Base-by-base conservation (phyloP, 768 basidiomycete species). In the Mycena belliarum region DNA sequence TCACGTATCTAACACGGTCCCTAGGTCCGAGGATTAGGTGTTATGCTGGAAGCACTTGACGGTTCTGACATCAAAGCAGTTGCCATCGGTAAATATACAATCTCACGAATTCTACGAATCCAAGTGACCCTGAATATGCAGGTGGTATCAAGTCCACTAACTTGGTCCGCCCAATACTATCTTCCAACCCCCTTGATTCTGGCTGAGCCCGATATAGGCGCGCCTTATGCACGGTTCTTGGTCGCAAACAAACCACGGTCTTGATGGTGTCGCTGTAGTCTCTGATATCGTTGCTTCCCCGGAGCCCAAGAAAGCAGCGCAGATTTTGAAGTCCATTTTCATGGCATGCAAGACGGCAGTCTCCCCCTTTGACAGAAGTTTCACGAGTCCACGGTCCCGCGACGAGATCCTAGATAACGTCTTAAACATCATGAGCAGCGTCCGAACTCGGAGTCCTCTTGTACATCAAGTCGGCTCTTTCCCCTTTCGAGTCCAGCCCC, bases 181-280 rank as follows among this genome's bases (percentile, higher is more conserved):
- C 20, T 55, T 51, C 83, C 89, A 47, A 87, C 88, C 4, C 69
- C 14, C 6, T 46, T 25, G 33, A 8, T n/a, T 38, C 18, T 15
- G 33, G 33, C 33, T 15, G 12, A 15, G 33, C 33, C 14, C 20
- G 9, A 33, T 35, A 20, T 26, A 63, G 61, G 51, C 51, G n/a
- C 53, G 55, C n/a, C 45, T 63, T 16, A 42, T 97, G 8, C 84
- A 93, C 62, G 90, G 89, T 9, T 79, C 83, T 2, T 81, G 86
- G 10, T 86, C 89, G 0, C 69, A 74, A 0, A 79, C 81, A 1
- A 79, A 82, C 0, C 84, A 80, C 54, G 52, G 76, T 1, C 75
- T 96, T 16, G 87, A 92, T 55, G 95, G 95, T 0, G 79, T 97
- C 25, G 95, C 95, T 12, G 83, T 97, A 49, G 88, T 97, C 38